These are phyloP conservation scores for Dryas integrifolia DNA, from an alignment of 331 rosid species.

Conservation along the genomic window DNA sequence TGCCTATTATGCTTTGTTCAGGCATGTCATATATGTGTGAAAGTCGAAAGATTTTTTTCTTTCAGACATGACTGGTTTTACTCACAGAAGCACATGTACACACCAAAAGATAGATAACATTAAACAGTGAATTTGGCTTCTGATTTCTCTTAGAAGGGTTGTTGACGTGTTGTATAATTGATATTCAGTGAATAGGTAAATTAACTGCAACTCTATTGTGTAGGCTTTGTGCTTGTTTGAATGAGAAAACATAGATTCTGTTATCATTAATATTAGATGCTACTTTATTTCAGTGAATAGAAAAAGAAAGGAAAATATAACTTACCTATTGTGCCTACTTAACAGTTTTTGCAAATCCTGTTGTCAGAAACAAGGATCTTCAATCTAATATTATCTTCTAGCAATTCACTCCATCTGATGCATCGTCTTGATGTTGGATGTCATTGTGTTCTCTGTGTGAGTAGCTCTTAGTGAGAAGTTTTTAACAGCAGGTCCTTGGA, in stretches of 20 bases:
- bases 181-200: neutral
- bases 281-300: neutral
- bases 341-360: neutral
- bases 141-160: neutral
- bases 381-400: neutral
- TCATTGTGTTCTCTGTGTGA: slow-evolving; percentile 35
- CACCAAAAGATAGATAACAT: neutral
- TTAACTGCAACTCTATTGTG: neutral
- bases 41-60: neutral
- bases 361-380: slow-evolving; percentile 8
- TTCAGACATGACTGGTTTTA: neutral
- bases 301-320: neutral
- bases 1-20: neutral
- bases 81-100: neutral
- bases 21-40: neutral
- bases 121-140: neutral
- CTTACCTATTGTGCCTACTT: neutral
- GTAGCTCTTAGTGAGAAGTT: slow-evolving; percentile 74
- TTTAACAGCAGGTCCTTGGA: slow-evolving; percentile 95
- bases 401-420: slow-evolving; percentile 1
- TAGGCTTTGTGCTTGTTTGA: neutral
- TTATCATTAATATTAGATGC: neutral
- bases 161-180: neutral
- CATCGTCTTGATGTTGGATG: slow-evolving; percentile 24
- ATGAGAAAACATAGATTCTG: neutral